Conservation (phyloP, 2,329 filamentous ascomycete species). For the Tolypocladium tundrense region DNA sequence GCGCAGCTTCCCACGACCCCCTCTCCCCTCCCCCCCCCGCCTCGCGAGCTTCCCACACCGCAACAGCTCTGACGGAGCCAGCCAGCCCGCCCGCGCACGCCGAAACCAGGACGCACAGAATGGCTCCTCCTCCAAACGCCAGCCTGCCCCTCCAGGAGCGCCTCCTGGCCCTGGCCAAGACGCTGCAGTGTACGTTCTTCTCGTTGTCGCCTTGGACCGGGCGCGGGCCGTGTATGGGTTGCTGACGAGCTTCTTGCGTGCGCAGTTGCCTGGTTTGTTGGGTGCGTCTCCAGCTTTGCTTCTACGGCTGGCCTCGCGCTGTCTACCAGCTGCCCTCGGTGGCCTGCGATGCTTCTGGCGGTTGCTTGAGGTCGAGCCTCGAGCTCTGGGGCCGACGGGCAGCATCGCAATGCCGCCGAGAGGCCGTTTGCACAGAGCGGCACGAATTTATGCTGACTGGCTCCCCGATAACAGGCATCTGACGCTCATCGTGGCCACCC, state of each 20-base stretch:
- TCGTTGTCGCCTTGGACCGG: neutral
- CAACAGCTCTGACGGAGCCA: neutral
- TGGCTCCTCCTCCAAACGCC: constrained; percentile 59
- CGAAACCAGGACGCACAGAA: neutral
- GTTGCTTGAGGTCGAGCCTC: neutral
- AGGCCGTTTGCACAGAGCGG: neutral
- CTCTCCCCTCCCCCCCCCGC: neutral
- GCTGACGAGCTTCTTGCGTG: constrained; percentile 20
- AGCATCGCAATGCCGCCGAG: neutral
- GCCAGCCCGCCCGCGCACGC: neutral
- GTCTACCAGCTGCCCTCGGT: neutral
- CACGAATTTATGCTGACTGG: constrained; percentile 5
- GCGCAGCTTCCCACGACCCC: neutral
- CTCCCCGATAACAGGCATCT: constrained; percentile 54
- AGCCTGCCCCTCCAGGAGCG: constrained; percentile 63
- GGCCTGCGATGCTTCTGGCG: neutral
- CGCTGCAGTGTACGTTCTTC: constrained; percentile 70
- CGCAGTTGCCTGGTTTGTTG: constrained; percentile 69
- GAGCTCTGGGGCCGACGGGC: neutral
- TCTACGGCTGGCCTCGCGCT: constrained; percentile 1
- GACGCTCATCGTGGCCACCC: constrained; percentile 69
- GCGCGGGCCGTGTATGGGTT: neutral
- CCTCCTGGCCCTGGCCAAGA: constrained; percentile 70
- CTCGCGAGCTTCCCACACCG: neutral
- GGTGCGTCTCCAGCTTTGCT: constrained; percentile 44